Conservation (phyloP, 345 rosid species). For the Brassica carinata region DNA sequence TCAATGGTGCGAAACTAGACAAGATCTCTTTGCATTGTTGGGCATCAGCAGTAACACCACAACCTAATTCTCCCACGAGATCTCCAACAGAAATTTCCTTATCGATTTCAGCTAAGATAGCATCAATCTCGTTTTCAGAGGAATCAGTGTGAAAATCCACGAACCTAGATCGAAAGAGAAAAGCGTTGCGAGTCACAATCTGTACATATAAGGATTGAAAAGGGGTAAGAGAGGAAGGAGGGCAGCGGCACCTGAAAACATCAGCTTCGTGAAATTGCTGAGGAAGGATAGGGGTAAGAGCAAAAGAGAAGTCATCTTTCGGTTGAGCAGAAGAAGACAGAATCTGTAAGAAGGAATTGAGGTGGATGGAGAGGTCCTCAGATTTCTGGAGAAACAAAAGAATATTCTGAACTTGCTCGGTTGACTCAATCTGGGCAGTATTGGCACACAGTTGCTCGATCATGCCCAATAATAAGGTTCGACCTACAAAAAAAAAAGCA, state of each 20-base stretch:
- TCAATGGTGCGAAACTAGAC: not conserved
- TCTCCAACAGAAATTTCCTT: not conserved
- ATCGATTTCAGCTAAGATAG: not conserved
- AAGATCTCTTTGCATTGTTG: not conserved
- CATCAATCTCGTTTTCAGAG: not conserved
- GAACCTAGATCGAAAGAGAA: not conserved
- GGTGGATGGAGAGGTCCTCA: not conserved
- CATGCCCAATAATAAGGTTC: not conserved
- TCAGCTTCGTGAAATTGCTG: not conserved
- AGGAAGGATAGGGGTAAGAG: not conserved
- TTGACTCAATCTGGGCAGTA: not conserved
- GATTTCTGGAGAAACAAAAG: not conserved
- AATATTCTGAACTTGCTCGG: not conserved
- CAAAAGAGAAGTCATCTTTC: not conserved
- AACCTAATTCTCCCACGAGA: not conserved
- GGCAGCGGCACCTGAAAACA: not conserved
- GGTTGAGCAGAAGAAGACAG: not conserved
- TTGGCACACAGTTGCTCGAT: not conserved
- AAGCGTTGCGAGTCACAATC: not conserved
- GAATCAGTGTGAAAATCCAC: not conserved
- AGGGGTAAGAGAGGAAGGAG: not conserved
- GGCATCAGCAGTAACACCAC: slow-evolving; percentile 3
- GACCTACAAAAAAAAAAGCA: not conserved
- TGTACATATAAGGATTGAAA: not conserved
- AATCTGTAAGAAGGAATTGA: not conserved